Evolutionary conservation across 495 filamentous ascomycete species (phyloP).

Genomic region (Rhypophila decipiens): DNA sequence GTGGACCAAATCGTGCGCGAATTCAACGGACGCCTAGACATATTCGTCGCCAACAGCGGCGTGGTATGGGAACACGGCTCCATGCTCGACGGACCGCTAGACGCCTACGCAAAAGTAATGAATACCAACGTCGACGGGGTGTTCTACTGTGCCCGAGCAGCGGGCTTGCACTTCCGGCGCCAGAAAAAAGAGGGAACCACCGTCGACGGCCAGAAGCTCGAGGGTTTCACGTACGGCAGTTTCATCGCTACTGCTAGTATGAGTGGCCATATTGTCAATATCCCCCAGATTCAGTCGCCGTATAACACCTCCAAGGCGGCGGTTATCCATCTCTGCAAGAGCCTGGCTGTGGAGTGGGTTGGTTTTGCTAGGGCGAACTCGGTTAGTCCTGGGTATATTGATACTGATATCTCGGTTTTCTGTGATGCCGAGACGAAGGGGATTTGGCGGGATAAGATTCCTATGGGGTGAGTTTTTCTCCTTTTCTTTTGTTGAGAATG

Average conservation of each 20-base stretch:
- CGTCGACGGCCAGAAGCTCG: constrained; percentile 57
- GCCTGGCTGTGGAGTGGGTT: constrained; percentile 81
- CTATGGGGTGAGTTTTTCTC: constrained; percentile 57
- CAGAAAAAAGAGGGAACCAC: constrained; percentile 60
- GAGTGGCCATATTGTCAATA: constrained; percentile 81
- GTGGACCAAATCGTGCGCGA: constrained; percentile 56
- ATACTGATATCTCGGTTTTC: constrained; percentile 75
- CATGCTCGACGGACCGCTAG: constrained; percentile 57
- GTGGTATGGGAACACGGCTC: constrained; percentile 66
- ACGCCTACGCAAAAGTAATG: constrained; percentile 63
- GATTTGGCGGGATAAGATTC: constrained; percentile 74
- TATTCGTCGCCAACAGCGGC: constrained; percentile 77
- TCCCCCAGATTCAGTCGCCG: constrained; percentile 76
- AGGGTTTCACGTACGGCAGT: constrained; percentile 61
- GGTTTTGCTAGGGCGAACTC: constrained; percentile 78
- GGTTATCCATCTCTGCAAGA: constrained; percentile 77
- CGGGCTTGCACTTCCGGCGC: constrained; percentile 58
- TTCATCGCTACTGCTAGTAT: constrained; percentile 78
- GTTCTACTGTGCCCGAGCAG: constrained; percentile 74
- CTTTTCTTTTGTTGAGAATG: neutral
- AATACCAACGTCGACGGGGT: constrained; percentile 74
- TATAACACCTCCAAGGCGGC: constrained; percentile 89
- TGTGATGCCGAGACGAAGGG: constrained; percentile 63
- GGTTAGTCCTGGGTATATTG: constrained; percentile 82
- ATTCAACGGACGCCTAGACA: constrained; percentile 68